phyloP scores from a whole-genome alignment of 2,329 filamentous ascomycete species.

The Apiospora pterosperma region DNA sequence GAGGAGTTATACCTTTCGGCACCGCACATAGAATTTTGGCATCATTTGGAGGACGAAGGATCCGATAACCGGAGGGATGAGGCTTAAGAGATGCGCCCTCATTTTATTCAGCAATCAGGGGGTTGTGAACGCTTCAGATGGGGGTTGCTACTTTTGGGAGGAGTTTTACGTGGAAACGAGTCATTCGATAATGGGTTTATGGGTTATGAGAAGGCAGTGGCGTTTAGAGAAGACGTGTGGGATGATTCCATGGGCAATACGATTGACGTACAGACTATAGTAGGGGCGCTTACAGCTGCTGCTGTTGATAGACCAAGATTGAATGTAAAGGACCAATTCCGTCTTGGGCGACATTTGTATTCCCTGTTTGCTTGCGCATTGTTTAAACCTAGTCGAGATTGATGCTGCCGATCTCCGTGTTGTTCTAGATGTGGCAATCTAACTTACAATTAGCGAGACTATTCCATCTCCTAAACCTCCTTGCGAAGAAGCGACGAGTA shows the following conservation, averaged over 20 bases:
- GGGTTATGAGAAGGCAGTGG: background rate
- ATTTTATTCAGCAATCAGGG: background rate
- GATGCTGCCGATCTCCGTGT: background rate
- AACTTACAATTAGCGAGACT: background rate
- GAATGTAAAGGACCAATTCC: background rate
- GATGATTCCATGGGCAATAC: background rate
- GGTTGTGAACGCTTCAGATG: background rate
- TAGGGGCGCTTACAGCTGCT: background rate
- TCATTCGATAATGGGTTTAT: background rate
- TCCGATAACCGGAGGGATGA: background rate
- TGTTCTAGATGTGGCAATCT: background rate
- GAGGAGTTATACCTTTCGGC: background rate
- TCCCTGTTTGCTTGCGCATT: background rate
- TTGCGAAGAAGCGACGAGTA: background rate
- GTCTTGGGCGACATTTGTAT: background rate
- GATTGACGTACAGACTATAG: background rate
- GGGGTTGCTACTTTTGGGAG: background rate
- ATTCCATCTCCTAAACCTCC: background rate
- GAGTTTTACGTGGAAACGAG: background rate
- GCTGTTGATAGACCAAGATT: background rate
- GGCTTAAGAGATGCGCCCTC: too few relatives aligned
- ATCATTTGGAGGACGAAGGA: background rate
- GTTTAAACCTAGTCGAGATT: background rate
- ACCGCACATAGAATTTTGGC: background rate
- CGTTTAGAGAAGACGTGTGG: background rate